Percentiles rank a stretch among this genome's conserved stretches.
Evolutionary conservation across 176 grass and related monocot genomes (phyloP).

Genomic region (Leersia perrieri): DNA sequence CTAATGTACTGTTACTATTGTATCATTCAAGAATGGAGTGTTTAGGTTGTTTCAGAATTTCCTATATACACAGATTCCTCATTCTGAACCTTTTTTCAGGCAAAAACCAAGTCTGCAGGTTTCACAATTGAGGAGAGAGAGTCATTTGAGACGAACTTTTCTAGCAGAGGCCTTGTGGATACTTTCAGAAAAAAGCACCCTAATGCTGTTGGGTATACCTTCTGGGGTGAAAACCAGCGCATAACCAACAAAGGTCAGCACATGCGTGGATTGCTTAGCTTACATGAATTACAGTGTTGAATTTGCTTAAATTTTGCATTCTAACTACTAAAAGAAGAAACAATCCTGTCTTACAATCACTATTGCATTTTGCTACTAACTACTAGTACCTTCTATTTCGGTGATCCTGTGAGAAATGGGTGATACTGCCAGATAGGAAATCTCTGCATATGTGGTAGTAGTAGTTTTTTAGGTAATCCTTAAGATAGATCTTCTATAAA

Average conservation of each 20-base stretch:
- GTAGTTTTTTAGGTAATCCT: background rate
- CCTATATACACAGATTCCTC: background rate
- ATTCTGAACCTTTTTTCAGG: conserved; percentile 43
- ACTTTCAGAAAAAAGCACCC: conserved; percentile 91
- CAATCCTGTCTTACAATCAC: background rate
- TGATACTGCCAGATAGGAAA: background rate
- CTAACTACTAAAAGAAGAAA: background rate
- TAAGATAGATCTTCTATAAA: background rate
- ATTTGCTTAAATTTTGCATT: background rate
- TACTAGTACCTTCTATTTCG: background rate
- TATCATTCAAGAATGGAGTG: background rate
- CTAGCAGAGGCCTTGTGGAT: conserved; percentile 65
- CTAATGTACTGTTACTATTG: background rate
- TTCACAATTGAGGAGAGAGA: conserved; percentile 81
- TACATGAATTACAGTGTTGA: background rate
- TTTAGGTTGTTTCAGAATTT: background rate
- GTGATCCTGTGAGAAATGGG: background rate
- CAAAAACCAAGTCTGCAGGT: conserved; percentile 75
- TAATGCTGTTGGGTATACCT: conserved; percentile 64
- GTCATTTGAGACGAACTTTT: conserved; percentile 70
- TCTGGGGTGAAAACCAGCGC: conserved; percentile 80
- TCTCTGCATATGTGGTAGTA: background rate
- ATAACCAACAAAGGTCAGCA: conserved; percentile 37
- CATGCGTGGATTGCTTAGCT: background rate
- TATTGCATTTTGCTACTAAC: background rate